Conservation (phyloP, 2,329 filamentous ascomycete species). For the Penicillium polonicum region DNA sequence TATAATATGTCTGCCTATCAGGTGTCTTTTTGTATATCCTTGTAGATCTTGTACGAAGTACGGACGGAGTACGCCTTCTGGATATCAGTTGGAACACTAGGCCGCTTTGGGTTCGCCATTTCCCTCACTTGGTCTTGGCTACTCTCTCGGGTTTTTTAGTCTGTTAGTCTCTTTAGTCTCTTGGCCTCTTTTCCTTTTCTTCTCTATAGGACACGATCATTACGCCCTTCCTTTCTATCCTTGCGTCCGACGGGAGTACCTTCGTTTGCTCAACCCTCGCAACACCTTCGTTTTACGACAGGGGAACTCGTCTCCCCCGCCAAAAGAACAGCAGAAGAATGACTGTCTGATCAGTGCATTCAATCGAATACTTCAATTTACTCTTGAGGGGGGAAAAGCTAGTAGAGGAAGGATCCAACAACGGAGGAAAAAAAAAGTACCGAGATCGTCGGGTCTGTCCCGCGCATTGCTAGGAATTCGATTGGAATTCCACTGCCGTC, state of each 20-base stretch:
- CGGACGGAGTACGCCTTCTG: background rate
- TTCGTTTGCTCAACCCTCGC: constrained; percentile 7
- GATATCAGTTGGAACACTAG: constrained; percentile 6
- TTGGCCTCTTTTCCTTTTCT: background rate
- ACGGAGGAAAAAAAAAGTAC: background rate
- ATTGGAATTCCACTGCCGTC: constrained; percentile 1
- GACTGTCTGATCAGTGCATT: background rate
- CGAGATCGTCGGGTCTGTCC: constrained; percentile 16
- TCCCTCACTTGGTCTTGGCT: constrained; percentile 7
- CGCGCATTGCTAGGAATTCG: constrained; percentile 16
- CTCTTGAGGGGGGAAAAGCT: background rate
- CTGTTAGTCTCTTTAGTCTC: too few species aligned
- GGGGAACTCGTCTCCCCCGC: background rate
- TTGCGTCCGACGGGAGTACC: constrained; percentile 8
- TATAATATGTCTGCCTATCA: background rate
- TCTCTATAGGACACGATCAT: background rate
- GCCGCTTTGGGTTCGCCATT: constrained; percentile 6
- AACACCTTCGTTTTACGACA: constrained; percentile 6
- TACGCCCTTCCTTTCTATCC: constrained; percentile 5
- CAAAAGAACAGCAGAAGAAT: background rate
- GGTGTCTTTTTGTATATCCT: background rate
- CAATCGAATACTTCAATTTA: background rate
- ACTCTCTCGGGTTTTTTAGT: background rate
- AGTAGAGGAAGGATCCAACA: background rate
- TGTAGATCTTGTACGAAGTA: background rate